Evolutionary conservation across 179 eudicot genomes (phyloP).

Genomic region (Beta corolliflora): DNA sequence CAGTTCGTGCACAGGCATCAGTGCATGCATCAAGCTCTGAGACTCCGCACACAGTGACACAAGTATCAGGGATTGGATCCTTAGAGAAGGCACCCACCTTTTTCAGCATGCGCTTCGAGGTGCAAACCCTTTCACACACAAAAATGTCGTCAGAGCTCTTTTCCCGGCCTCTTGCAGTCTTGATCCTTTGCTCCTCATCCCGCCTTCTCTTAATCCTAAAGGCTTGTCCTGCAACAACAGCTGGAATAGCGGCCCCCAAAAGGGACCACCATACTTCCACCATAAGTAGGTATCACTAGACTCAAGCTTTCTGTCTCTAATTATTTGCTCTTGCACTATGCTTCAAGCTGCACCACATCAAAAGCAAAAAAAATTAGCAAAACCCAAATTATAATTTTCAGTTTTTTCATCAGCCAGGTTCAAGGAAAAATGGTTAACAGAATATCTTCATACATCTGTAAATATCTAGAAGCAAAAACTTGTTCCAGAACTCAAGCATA

Average conservation of each 20-base stretch:
- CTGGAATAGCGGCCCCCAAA: constrained; percentile 78
- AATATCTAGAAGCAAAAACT: too few relatives aligned
- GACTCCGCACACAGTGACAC: constrained; percentile 83
- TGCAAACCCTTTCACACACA: constrained; percentile 87
- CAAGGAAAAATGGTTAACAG: too few relatives aligned
- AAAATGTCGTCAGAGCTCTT: constrained; percentile 84
- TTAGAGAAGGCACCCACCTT: constrained; percentile 87
- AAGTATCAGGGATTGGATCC: constrained; percentile 78
- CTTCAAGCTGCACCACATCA: background rate
- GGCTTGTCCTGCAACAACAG: constrained; percentile 75
- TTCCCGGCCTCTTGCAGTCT: constrained; percentile 71
- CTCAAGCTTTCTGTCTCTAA: background rate
- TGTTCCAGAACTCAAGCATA: too few relatives aligned
- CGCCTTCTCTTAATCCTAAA: constrained; percentile 65
- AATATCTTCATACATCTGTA: too few relatives aligned
- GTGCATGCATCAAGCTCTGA: constrained; percentile 90
- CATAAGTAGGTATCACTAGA: constrained; percentile 33
- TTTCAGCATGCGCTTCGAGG: constrained; percentile 87
- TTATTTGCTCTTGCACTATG: background rate
- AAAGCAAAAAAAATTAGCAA: too few relatives aligned
- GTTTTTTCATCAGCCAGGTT: too few relatives aligned
- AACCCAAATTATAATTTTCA: too few relatives aligned
- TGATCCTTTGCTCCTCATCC: constrained; percentile 71
- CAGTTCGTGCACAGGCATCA: constrained; percentile 88
- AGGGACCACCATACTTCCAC: constrained; percentile 90